Base-by-base conservation (phyloP, 305 asterid species). In the Rubia balearica region DNA sequence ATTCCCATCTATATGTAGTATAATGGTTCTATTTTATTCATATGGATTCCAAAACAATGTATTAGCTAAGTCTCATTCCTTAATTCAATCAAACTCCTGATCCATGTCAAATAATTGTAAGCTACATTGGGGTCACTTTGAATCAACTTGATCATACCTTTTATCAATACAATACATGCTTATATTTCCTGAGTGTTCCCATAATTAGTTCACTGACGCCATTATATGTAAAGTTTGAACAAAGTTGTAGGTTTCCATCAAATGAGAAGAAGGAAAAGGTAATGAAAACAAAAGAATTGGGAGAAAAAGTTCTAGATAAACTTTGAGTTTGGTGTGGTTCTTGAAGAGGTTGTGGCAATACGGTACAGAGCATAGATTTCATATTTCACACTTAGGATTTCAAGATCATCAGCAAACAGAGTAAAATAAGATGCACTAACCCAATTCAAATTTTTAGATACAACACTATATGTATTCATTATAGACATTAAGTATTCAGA, bases 61-160 rank as follows among this genome's bases (percentile, higher is more conserved):
- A n/a, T n/a, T n/a, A n/a, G n/a, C n/a, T n/a, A n/a, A n/a, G n/a
- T n/a, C n/a, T n/a, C n/a, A n/a, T n/a, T n/a, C n/a, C n/a, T n/a
- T n/a, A n/a, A n/a, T n/a, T n/a, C n/a, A n/a, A n/a, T n/a, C n/a
- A n/a, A n/a, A n/a, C n/a, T n/a, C n/a, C 48, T 72, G 72, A 70
- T 81, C 41, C 33, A 82, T 93, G 73, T 63, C 83, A 41, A 80
- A n/a, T 93, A 87, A 89, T 83, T 12, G 65, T 92, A 46, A 90
- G 90, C 80, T 88, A 86, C 83, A 87, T 89, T 78, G 85, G 79
- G 81, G 97, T 89, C 83, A 83, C 89, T 56, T 46, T 90, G 71
- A 79, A 60, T 60, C 80, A 74, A 81, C 87, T 85, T 5, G 82
- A 86, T 67, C 86, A 82, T 74, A 69, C 61, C 7, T 90, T 93